Conservation (phyloP, 768 basidiomycete species). For the Psilocybe cyanescens region DNA sequence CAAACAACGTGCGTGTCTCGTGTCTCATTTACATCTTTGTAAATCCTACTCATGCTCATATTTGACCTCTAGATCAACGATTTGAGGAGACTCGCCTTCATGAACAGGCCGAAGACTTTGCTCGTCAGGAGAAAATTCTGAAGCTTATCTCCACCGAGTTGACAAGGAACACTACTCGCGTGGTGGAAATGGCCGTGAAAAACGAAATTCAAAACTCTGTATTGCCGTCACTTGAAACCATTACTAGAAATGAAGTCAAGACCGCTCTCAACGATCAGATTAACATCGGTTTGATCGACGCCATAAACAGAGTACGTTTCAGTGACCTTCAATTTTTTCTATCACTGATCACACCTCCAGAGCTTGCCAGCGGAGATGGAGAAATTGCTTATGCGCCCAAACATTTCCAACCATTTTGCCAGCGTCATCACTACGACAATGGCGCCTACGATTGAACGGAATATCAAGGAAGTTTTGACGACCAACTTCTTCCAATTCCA, state of each 20-base stretch:
- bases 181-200: slow-evolving; percentile 90
- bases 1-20: slow-evolving; percentile 71
- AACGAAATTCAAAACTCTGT: slow-evolving; percentile 84
- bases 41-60: slow-evolving; percentile 1
- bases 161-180: slow-evolving; percentile 85
- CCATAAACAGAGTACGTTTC: slow-evolving; percentile 69
- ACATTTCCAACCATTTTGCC: slow-evolving; percentile 78
- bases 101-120: slow-evolving; percentile 81
- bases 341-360: slow-evolving; percentile 41
- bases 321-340: neutral
- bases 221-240: slow-evolving; percentile 78
- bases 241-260: slow-evolving; percentile 83
- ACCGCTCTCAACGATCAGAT: slow-evolving; percentile 79
- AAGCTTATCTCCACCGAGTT: slow-evolving; percentile 88
- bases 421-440: slow-evolving; percentile 72
- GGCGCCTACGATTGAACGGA: slow-evolving; percentile 77
- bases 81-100: slow-evolving; percentile 80
- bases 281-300: slow-evolving; percentile 70
- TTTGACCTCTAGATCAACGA: slow-evolving; percentile 66
- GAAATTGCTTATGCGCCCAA: slow-evolving; percentile 74
- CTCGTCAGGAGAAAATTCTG: slow-evolving; percentile 86
- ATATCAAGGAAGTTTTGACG: slow-evolving; percentile 78
- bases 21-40: slow-evolving; percentile 11
- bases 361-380: slow-evolving; percentile 80
- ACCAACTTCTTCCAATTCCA: slow-evolving; percentile 79